A percentile compares a stretch with the other conserved stretches of the same genome.
Conservation (phyloP, 108 stramenopile genomes). For the Seminavis robusta region DNA sequence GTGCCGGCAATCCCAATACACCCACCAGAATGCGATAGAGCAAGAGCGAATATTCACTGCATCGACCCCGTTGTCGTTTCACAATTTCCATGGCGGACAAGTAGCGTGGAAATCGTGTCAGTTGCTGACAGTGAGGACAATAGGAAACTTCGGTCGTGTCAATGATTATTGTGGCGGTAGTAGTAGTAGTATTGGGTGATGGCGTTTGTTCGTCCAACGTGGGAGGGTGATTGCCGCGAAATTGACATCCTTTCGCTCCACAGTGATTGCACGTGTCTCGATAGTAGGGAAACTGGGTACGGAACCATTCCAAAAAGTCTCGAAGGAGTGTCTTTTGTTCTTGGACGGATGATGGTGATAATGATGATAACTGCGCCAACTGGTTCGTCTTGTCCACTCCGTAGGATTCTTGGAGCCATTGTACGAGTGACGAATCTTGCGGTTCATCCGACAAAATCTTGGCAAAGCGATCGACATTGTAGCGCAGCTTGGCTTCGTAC, state of each 20-base stretch:
- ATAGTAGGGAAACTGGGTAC: conserved; percentile 53
- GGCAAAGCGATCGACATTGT: too few species aligned
- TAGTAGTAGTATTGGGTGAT: background rate
- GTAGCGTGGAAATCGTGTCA: conserved; percentile 66
- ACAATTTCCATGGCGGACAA: conserved; percentile 43
- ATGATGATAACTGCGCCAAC: conserved; percentile 27
- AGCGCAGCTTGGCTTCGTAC: too few species aligned
- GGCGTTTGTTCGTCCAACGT: background rate
- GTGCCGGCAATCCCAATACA: conserved; percentile 34
- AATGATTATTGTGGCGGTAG: background rate
- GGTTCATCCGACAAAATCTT: too few species aligned
- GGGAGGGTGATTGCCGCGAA: conserved; percentile 17
- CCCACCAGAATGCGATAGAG: conserved; percentile 51
- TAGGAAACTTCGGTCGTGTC: conserved; percentile 16
- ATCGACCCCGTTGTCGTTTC: conserved; percentile 36
- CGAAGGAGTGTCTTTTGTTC: conserved; percentile 30
- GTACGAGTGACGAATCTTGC: too few species aligned
- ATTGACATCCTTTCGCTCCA: conserved; percentile 43
- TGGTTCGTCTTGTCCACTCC: conserved; percentile 24
- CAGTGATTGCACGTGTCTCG: conserved; percentile 50
- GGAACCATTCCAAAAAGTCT: conserved; percentile 58
- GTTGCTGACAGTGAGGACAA: conserved; percentile 41
- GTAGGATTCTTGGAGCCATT: conserved; percentile 52
- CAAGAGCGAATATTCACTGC: conserved; percentile 64
- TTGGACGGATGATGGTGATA: too few species aligned